phyloP scores from a whole-genome alignment of 2,329 filamentous ascomycete genomes.

The Diplodia intermedia region DNA sequence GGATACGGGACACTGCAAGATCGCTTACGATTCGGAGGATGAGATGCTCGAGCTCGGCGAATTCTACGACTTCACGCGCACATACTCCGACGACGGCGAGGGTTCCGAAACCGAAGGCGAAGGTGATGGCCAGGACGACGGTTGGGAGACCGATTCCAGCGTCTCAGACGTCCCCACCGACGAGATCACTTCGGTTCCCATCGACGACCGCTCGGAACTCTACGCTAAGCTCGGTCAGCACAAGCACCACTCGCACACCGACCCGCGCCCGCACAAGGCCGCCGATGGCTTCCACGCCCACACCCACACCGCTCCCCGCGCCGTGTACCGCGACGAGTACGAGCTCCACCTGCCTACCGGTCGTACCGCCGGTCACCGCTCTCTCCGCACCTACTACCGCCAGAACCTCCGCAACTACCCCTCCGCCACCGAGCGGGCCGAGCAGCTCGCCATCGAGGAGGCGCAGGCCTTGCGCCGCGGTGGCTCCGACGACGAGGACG shows the following conservation, averaged over 20 bases:
- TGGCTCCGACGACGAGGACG: slow-evolving; percentile 51
- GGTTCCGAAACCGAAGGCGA: slow-evolving; percentile 60
- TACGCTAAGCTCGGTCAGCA: slow-evolving; percentile 76
- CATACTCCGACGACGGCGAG: slow-evolving; percentile 82
- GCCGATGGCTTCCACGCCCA: slow-evolving; percentile 82
- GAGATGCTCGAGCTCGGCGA: slow-evolving; percentile 95
- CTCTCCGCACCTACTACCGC: slow-evolving; percentile 84
- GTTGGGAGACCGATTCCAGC: slow-evolving; percentile 96
- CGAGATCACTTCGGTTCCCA: slow-evolving; percentile 79
- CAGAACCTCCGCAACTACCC: slow-evolving; percentile 91
- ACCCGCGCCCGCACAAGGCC: slow-evolving; percentile 75
- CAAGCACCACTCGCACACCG: slow-evolving; percentile 75
- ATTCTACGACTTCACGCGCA: slow-evolving; percentile 95
- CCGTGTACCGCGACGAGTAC: slow-evolving; percentile 89
- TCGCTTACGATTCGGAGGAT: slow-evolving; percentile 85
- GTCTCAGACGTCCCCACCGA: slow-evolving; percentile 83
- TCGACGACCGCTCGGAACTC: slow-evolving; percentile 73
- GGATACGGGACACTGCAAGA: slow-evolving; percentile 95
- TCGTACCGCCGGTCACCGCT: slow-evolving; percentile 87
- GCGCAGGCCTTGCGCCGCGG: slow-evolving; percentile 35
- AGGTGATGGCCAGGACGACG: slow-evolving; percentile 72
- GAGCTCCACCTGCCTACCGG: slow-evolving; percentile 93
- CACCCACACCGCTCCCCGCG: slow-evolving; percentile 73
- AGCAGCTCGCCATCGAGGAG: slow-evolving; percentile 67
- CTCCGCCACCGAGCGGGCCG: slow-evolving; percentile 74